phyloP scores from a whole-genome alignment of 768 basidiomycete species.

The Chiua virens region DNA sequence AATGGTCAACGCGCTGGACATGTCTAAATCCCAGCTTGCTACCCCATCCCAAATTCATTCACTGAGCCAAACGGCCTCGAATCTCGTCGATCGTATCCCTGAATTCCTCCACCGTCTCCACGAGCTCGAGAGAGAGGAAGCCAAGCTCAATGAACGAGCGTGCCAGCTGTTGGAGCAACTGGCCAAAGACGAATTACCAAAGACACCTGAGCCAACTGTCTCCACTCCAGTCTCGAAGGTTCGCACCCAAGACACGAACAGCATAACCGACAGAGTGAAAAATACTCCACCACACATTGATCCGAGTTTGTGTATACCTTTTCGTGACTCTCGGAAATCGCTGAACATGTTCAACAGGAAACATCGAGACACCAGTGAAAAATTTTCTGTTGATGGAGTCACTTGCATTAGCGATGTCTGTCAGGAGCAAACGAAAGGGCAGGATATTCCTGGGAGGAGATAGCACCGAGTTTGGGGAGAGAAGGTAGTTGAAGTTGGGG shows the following conservation, averaged over 20 bases:
- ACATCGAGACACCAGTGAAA: constrained; percentile 20
- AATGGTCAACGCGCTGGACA: not conserved
- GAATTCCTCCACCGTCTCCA: constrained; percentile 19
- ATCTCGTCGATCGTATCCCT: constrained; percentile 14
- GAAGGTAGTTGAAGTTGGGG: not conserved
- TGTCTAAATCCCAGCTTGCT: constrained; percentile 5
- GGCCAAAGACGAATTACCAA: not conserved
- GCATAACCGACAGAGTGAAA: not conserved
- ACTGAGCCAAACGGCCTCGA: constrained; percentile 14
- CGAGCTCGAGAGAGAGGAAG: constrained; percentile 23
- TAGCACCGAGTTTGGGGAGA: constrained; percentile 16
- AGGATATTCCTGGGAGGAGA: constrained; percentile 20
- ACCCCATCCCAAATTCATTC: not conserved
- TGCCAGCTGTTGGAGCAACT: constrained; percentile 9
- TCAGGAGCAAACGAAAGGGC: constrained; percentile 25
- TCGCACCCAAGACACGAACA: not conserved
- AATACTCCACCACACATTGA: constrained; percentile 5
- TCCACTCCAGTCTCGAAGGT: constrained; percentile 1
- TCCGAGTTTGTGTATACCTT: constrained; percentile 7
- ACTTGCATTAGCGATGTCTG: constrained; percentile 16
- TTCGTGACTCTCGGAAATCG: not conserved
- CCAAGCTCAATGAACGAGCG: constrained; percentile 15
- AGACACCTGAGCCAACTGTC: not conserved
- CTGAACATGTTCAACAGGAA: constrained; percentile 8
- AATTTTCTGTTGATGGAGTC: constrained; percentile 19